Conservation (phyloP, 2,329 filamentous ascomycete species). For the Colletotrichum tabaci region DNA sequence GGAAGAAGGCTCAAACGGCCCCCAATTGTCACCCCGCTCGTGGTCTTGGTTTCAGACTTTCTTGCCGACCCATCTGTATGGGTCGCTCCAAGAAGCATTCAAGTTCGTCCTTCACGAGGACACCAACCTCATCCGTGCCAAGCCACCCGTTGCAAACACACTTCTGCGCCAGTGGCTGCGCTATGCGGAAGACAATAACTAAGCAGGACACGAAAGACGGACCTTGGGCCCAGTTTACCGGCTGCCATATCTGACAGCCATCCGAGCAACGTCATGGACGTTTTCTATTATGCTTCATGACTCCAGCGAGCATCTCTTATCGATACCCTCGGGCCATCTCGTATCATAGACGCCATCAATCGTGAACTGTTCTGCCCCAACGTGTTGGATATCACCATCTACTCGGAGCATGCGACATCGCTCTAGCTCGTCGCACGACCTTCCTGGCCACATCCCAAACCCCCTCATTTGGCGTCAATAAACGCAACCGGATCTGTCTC, state of each 20-base stretch:
- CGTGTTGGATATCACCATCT: constrained; percentile 7
- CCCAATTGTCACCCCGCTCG: background rate
- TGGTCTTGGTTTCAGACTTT: constrained; percentile 22
- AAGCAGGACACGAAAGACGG: background rate
- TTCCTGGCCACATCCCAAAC: background rate
- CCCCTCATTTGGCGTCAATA: constrained; percentile 6
- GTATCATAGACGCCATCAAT: constrained; percentile 10
- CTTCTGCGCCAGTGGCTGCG: constrained; percentile 1
- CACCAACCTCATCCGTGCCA: background rate
- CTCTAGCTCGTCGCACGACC: constrained; percentile 7
- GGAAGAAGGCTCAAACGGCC: constrained; percentile 7
- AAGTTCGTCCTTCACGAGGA: constrained; percentile 6
- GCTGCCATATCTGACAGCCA: constrained; percentile 1
- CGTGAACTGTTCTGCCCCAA: constrained; percentile 9
- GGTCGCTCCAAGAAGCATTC: constrained; percentile 14
- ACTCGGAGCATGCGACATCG: constrained; percentile 20
- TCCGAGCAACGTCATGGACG: background rate
- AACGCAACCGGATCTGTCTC: constrained; percentile 19
- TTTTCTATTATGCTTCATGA: background rate
- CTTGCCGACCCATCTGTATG: constrained; percentile 28
- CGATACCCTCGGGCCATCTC: constrained; percentile 12
- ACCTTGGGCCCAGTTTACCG: background rate
- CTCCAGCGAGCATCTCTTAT: background rate
- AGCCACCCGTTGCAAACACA: constrained; percentile 6
- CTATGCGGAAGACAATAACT: background rate